phyloP scores from a whole-genome alignment of 345 rosid genomes.

The Boechera retrofracta region DNA sequence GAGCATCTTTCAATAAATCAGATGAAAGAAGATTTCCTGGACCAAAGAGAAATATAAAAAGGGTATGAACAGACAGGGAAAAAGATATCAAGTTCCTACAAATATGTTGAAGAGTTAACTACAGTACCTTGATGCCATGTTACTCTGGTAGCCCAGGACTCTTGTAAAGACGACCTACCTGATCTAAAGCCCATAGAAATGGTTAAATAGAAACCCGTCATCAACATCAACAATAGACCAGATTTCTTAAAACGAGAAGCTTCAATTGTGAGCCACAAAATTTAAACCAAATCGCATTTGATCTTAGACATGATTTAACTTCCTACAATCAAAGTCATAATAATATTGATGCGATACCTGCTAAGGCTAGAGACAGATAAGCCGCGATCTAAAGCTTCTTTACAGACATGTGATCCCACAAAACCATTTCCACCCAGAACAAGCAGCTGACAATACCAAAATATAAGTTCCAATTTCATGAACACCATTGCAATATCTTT shows the following conservation, averaged over 20 bases:
- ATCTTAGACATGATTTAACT: neutral
- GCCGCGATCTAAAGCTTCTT: slow-evolving; percentile 85
- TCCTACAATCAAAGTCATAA: neutral
- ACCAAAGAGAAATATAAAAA: slow-evolving; percentile 29
- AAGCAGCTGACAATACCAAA: slow-evolving; percentile 62
- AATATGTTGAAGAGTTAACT: slow-evolving; percentile 18
- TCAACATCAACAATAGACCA: neutral
- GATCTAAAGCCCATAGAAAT: slow-evolving; percentile 56
- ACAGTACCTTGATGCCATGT: slow-evolving; percentile 85
- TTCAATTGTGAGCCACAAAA: slow-evolving; percentile 1
- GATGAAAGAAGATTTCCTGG: slow-evolving; percentile 84
- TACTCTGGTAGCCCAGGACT: slow-evolving; percentile 78
- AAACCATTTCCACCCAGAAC: slow-evolving; percentile 98
- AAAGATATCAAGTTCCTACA: neutral
- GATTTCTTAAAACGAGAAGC: neutral
- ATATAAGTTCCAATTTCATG: slow-evolving; percentile 23
- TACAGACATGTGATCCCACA: slow-evolving; percentile 92
- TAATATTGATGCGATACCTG: slow-evolving; percentile 56
- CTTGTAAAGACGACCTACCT: slow-evolving; percentile 74
- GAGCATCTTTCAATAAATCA: slow-evolving; percentile 78
- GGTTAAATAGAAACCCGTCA: slow-evolving; percentile 6
- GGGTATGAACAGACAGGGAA: slow-evolving; percentile 3
- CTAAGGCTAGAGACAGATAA: slow-evolving; percentile 86
- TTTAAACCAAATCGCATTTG: neutral
- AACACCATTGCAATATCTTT: neutral